phyloP scores from a whole-genome alignment of 441 rosid species.

The Geranium incanum region DNA sequence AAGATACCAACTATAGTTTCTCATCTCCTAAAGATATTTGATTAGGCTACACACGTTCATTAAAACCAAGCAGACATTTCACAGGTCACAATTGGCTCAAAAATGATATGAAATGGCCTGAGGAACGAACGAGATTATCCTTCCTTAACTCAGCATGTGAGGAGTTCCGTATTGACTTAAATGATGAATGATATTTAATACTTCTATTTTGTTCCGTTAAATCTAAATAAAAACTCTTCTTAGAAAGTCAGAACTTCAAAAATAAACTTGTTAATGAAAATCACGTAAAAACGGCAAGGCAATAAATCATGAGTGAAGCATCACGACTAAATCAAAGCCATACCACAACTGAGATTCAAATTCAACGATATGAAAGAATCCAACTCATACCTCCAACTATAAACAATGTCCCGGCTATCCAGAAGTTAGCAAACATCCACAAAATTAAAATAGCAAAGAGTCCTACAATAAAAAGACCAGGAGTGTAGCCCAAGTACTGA shows the following conservation, averaged over 20 bases:
- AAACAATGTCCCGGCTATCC: constrained; percentile 93
- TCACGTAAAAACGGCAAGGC: neutral
- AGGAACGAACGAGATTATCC: no score
- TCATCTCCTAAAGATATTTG: neutral
- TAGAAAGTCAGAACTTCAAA: neutral
- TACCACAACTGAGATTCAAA: neutral
- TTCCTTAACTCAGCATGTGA: no score
- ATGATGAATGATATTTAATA: neutral
- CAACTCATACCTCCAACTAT: constrained; percentile 77
- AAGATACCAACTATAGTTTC: neutral
- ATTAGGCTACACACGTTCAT: neutral
- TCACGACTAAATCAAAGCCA: neutral
- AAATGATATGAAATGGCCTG: neutral
- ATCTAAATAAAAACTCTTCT: neutral
- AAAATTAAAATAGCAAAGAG: constrained; percentile 73
- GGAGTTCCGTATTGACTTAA: no score
- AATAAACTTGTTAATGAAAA: neutral
- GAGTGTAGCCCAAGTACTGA: constrained; percentile 82
- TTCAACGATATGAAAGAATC: neutral
- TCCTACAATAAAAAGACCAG: constrained; percentile 91
- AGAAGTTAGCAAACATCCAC: constrained; percentile 99
- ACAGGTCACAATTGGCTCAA: neutral
- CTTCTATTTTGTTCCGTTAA: neutral
- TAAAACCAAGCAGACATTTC: neutral
- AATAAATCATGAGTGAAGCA: neutral